Base-by-base conservation (phyloP, 129 eudicot genomes). In the Silybum marianum region DNA sequence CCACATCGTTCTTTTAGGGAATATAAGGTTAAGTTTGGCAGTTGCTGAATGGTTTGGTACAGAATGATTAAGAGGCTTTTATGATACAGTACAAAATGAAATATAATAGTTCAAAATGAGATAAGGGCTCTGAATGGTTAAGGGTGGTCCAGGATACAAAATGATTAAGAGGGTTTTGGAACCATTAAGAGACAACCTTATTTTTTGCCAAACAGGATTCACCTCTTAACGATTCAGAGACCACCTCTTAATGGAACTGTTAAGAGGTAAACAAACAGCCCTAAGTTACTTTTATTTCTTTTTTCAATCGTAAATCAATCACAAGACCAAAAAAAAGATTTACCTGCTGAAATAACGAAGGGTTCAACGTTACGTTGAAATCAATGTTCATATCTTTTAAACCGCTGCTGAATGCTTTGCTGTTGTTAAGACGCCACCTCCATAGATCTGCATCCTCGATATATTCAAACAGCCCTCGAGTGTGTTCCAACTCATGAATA, bases 371-470 rank as follows among this genome's bases (percentile, higher is more conserved):
- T 58, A 63, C 78, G 46, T 89, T 88, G 42, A 90, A 90, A 34
- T 92, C 96, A 24, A 90, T 76, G 24, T 89, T 86, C 85, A 76
- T 32, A 78, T 95, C 98, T 75, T 95, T 92, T 69, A 92, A 82
- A 68, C 98, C 97, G 71, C 97, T 90, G 71, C 97, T 89, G 85
- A 95, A 95, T 75, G 97, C 96, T 82, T 95, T 95, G 85, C 97
- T 90, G 80, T 88, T 84, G 8, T 76, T 90, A 80, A 90, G 91
- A 69, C 71, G 85, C 98, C 98, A 94, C 76, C 79, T 87, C 98
- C 98, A 94, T 36, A 95, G 69, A 88, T 95, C 98, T 0, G 84
- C 97, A 80, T 95, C 98, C 75, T 95, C 97, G 48, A 95, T 81
- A 75, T 92, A 89, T 23, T 92, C 93, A 74, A 89, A 92, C 54